Percentiles rank a stretch among this genome's conserved stretches.
Evolutionary conservation across 257 asterid genomes (phyloP).

Genomic region (Przewalskia tangutica): DNA sequence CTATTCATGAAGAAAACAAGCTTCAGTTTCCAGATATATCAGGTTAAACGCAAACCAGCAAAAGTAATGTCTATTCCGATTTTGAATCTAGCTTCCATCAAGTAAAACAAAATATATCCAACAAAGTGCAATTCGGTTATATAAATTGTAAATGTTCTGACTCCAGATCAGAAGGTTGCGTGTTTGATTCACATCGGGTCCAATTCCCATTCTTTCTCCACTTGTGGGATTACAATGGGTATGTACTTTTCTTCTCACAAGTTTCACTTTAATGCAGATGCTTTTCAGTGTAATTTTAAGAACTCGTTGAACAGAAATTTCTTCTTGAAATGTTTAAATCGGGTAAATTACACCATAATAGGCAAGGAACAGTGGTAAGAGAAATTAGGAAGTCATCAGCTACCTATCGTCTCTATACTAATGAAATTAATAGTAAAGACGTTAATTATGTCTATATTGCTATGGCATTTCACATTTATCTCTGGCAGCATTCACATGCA

Average conservation of each 20-base stretch:
- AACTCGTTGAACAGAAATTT: not conserved
- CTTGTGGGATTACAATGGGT: too few species aligned
- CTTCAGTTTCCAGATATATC: constrained; percentile 1
- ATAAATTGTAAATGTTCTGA: not conserved
- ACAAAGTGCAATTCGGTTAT: not conserved
- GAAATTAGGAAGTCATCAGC: not conserved
- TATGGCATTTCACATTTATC: not conserved
- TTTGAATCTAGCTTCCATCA: not conserved
- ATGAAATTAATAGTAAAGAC: not conserved
- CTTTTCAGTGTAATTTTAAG: not conserved
- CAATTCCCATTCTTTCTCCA: too few species aligned
- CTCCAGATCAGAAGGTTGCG: too few species aligned
- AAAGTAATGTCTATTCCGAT: not conserved
- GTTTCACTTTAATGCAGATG: not conserved
- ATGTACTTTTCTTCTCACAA: not conserved
- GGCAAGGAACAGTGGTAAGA: not conserved
- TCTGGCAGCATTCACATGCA: not conserved
- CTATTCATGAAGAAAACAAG: constrained; percentile 28
- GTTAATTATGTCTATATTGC: not conserved
- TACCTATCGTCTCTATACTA: not conserved
- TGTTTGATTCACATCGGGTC: too few species aligned
- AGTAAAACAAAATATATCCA: not conserved
- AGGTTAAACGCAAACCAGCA: not conserved
- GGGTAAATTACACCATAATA: not conserved
- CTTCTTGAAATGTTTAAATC: not conserved